Percentiles rank a stretch among this genome's conserved stretches.
Conservation (phyloP, 345 rosid genomes). For the Citrus australasica region DNA sequence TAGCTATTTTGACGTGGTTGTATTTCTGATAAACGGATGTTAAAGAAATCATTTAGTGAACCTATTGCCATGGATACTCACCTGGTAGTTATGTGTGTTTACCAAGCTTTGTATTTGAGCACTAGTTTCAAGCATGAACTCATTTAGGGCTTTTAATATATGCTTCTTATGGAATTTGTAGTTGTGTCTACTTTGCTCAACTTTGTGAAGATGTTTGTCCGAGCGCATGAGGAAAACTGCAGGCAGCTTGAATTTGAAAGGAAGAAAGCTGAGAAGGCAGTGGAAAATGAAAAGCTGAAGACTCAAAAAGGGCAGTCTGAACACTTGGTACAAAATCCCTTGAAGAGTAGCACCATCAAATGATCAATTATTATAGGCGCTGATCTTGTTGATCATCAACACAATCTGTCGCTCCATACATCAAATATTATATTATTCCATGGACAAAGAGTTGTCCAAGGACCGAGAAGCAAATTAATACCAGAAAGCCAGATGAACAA, state of each 20-base stretch:
- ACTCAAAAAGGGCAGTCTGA: constrained; percentile 23
- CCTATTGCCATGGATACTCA: background rate
- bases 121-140: background rate
- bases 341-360: constrained; percentile 8
- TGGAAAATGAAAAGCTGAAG: constrained; percentile 44
- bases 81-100: background rate
- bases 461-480: background rate
- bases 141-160: background rate
- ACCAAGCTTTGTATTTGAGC: background rate
- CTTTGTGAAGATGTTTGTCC: constrained; percentile 70
- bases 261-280: constrained; percentile 52
- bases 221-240: constrained; percentile 74
- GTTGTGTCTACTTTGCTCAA: constrained; percentile 80
- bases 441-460: background rate
- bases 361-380: background rate
- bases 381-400: background rate
- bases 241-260: constrained; percentile 64
- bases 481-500: background rate
- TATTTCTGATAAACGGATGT: background rate
- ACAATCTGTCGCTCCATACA: background rate
- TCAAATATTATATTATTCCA: background rate
- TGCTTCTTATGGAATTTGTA: constrained; percentile 19
- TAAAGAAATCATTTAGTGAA: background rate
- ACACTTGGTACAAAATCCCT: background rate
- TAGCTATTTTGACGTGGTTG: background rate